Evolutionary conservation across 23 red algal species (phyloP), one percentile per base, ranked within the genome.

Genomic region (Pyropia haitanensis): DNA sequence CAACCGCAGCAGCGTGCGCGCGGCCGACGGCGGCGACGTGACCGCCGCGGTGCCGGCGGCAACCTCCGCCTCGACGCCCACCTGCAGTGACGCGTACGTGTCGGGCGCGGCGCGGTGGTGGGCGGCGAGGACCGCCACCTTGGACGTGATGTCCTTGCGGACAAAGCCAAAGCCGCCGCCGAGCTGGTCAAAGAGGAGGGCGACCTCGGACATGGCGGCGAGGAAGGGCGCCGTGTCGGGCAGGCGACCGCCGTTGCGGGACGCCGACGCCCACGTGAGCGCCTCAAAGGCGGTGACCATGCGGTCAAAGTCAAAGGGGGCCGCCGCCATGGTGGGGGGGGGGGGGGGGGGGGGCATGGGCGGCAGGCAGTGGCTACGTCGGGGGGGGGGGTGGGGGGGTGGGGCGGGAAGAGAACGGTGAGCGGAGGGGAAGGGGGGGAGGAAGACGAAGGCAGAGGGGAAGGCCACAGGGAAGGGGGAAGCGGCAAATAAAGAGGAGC

Each of bases 161-260:
- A 88, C 85, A 85, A 96, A 96, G 12, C 58, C 22, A 67, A 96
- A 96, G 2, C 65, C 91, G 0, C 64, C 15, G 17, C 91, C 91
- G 0, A 96, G 49, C 17, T 78, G 68, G 26, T 96, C 83, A 70
- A 88, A 89, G 30, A 89, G 61, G 31, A 58, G 52, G 26, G 64
- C 53, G 19, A 93, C 78, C 22, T 83, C 65, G 12, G 59, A 44
- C 78, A 93, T 77, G 20, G 88, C 88, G 17, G 21, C 27, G 9
- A 86, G n/a, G 65, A 93, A 93, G n/a, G 28, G 73, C 48, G 27
- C 17, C 15, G 83, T 66, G 65, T 65, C 61, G 14, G 83, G 83
- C 7, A 88, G 61, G 6, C 24, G 24, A 3, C 24, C 25, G 18
- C 54, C 49, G 5, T n/a, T 17, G 25, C 18, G 18, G 48, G 31